Evolutionary conservation across 2,329 filamentous ascomycete species (phyloP).

Genomic region (Paecilomyces niveus): DNA sequence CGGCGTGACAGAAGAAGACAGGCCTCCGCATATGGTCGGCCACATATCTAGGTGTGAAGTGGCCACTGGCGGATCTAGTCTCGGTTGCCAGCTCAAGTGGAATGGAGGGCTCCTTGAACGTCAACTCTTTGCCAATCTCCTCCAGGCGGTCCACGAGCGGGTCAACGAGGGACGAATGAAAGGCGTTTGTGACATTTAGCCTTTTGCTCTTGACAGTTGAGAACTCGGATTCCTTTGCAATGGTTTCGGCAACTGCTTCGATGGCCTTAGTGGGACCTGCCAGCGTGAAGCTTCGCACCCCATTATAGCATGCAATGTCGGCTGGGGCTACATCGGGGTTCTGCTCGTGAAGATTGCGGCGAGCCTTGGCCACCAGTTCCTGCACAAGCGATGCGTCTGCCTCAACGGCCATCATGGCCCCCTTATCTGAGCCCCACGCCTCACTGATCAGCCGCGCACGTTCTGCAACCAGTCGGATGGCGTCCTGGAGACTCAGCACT

Average conservation of each 20-base stretch:
- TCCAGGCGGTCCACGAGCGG: not conserved
- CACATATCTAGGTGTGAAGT: slow-evolving; percentile 8
- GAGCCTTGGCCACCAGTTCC: not conserved
- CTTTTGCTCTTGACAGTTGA: not conserved
- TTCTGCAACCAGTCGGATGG: not conserved
- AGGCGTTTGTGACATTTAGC: not conserved
- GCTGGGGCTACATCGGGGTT: not conserved
- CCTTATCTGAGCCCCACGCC: not conserved
- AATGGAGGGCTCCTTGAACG: not conserved
- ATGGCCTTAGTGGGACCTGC: not conserved
- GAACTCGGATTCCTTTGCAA: not conserved
- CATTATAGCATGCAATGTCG: not conserved
- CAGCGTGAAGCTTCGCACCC: not conserved
- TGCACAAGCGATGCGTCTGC: not conserved
- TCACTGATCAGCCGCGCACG: not conserved
- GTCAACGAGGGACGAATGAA: not conserved
- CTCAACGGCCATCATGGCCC: not conserved
- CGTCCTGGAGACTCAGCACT: not conserved
- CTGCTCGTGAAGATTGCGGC: not conserved
- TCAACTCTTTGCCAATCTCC: not conserved
- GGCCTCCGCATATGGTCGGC: slow-evolving; percentile 36
- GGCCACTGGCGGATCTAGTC: not conserved
- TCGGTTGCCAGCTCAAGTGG: slow-evolving; percentile 12
- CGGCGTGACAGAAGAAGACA: slow-evolving; percentile 40
- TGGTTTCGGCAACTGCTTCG: not conserved